Percentiles rank a stretch among this genome's conserved stretches.
Conservation (phyloP, 2,329 filamentous ascomycete genomes). For the Colletotrichum sp. region DNA sequence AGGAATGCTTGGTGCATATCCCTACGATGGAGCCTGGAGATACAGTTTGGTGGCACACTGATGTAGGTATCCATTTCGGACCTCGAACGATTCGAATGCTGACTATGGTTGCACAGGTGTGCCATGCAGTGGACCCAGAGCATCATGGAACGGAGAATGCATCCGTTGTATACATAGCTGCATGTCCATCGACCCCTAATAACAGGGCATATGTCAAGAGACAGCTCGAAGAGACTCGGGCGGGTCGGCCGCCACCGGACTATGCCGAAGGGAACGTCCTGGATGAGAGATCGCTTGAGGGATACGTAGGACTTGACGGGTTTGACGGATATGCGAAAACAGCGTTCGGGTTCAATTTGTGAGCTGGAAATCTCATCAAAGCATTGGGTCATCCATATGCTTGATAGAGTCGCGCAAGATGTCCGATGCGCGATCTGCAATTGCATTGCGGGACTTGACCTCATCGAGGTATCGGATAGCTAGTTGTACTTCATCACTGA, state of each 20-base stretch:
- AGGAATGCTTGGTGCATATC: conserved; percentile 41
- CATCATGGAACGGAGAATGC: conserved; percentile 36
- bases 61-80: conserved; percentile 31
- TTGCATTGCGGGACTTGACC: conserved; percentile 5
- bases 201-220: conserved; percentile 27
- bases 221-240: conserved; percentile 34
- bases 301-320: not conserved
- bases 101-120: conserved; percentile 26
- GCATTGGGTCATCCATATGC: not conserved
- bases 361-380: not conserved
- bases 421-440: not conserved
- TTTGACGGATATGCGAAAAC: not conserved
- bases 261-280: conserved; percentile 38
- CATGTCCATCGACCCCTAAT: conserved; percentile 36
- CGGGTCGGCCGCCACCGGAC: conserved; percentile 48
- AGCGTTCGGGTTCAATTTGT: conserved; percentile 3
- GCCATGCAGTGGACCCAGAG: conserved; percentile 44
- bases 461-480: conserved; percentile 5
- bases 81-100: not conserved
- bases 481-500: not conserved
- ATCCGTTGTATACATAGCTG: conserved; percentile 39
- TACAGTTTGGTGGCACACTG: conserved; percentile 46
- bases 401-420: not conserved
- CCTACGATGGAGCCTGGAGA: conserved; percentile 42
- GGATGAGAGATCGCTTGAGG: conserved; percentile 3